Percentiles rank a stretch among this genome's conserved stretches.
Evolutionary conservation across 495 filamentous ascomycete genomes (phyloP).

Genomic region (Penicillium longicatenatum): DNA sequence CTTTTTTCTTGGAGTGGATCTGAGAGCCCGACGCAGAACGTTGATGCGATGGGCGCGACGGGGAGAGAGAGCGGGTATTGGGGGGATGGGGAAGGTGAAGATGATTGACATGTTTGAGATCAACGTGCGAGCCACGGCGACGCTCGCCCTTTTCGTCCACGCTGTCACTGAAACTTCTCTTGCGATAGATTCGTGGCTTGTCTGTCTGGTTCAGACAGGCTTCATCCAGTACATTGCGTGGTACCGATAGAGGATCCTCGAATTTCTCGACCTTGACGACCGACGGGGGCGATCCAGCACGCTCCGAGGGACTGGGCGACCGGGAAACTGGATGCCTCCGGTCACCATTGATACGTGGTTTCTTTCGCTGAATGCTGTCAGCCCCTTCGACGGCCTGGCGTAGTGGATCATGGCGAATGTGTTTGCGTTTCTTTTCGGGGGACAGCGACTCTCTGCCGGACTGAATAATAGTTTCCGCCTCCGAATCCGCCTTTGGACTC

Average conservation of each 20-base stretch:
- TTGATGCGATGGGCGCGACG: slow-evolving; percentile 56
- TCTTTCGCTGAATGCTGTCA: slow-evolving; percentile 57
- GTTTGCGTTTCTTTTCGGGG: slow-evolving; percentile 67
- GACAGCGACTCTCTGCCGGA: slow-evolving; percentile 71
- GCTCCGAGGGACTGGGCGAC: slow-evolving; percentile 29
- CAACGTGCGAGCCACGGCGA: slow-evolving; percentile 25
- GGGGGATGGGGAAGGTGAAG: slow-evolving; percentile 14
- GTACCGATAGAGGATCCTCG: slow-evolving; percentile 33
- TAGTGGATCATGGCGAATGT: slow-evolving; percentile 64
- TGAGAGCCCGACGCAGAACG: slow-evolving; percentile 65
- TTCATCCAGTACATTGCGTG: slow-evolving; percentile 24
- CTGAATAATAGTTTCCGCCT: slow-evolving; percentile 80
- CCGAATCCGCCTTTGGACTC: slow-evolving; percentile 62
- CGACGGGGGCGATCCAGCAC: slow-evolving; percentile 28
- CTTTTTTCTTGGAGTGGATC: slow-evolving; percentile 42
- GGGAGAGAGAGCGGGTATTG: slow-evolving; percentile 65
- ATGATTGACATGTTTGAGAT: slow-evolving; percentile 1
- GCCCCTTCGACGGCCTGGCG: slow-evolving; percentile 30
- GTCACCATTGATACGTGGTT: slow-evolving; percentile 34
- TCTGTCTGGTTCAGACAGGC: slow-evolving; percentile 20
- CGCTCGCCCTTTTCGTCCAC: slow-evolving; percentile 38
- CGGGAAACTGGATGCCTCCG: slow-evolving; percentile 28
- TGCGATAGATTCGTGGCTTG: slow-evolving; percentile 32
- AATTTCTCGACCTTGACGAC: slow-evolving; percentile 42
- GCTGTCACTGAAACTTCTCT: slow-evolving; percentile 48